Conservation (phyloP, 805 yeast species). For the Lipomyces chichibuensis region DNA sequence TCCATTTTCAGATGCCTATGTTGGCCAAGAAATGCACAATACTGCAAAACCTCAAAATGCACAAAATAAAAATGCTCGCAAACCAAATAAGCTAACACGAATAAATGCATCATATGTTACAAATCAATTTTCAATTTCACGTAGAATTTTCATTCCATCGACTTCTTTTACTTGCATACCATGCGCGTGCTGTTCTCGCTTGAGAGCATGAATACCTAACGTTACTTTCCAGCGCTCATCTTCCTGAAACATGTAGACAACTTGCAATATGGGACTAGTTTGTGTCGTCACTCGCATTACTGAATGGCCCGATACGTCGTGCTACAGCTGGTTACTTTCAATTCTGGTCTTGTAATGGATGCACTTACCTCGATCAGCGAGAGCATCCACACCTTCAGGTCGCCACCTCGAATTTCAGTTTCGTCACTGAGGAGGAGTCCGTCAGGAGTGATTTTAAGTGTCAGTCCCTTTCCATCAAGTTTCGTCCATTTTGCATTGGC, state of each 20-base stretch:
- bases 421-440: slow-evolving; percentile 28
- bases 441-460: slow-evolving; percentile 21
- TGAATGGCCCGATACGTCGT: slow-evolving; percentile 17
- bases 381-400: slow-evolving; percentile 32
- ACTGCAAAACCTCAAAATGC: neutral
- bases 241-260: slow-evolving; percentile 23
- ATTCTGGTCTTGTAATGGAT: neutral
- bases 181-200: slow-evolving; percentile 17
- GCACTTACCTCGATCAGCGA: slow-evolving; percentile 21
- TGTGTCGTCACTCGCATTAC: slow-evolving; percentile 30
- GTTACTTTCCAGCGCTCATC: slow-evolving; percentile 27
- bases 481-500: slow-evolving; percentile 6
- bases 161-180: slow-evolving; percentile 25
- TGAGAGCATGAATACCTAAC: slow-evolving; percentile 29
- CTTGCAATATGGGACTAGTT: slow-evolving; percentile 26
- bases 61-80: neutral
- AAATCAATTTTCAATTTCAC: neutral
- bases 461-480: slow-evolving; percentile 16
- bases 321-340: slow-evolving; percentile 6
- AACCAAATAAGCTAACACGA: neutral
- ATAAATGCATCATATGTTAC: slow-evolving; percentile 1
- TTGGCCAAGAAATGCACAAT: neutral
- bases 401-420: slow-evolving; percentile 23
- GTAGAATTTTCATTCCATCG: slow-evolving; percentile 18
- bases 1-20: neutral